Evolutionary conservation across 768 basidiomycete genomes (phyloP).

Genomic region (Gloeophyllum trabeum): DNA sequence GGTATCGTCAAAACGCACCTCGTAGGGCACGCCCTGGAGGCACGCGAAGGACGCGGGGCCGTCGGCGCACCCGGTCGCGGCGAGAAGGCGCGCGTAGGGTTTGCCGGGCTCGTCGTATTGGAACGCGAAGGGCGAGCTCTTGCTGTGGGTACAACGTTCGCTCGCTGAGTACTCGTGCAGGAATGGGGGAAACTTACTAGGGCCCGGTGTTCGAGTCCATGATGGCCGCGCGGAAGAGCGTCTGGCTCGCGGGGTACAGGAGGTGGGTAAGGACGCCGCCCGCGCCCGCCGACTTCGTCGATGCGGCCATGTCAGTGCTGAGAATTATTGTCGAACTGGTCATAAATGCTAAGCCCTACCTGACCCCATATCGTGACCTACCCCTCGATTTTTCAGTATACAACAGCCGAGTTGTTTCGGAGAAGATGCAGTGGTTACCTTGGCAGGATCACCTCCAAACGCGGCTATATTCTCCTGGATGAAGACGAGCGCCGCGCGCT

Average conservation of each 20-base stretch:
- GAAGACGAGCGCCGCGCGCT: conserved; percentile 22
- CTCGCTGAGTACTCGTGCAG: background rate
- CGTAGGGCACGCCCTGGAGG: conserved; percentile 32
- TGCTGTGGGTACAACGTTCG: conserved; percentile 20
- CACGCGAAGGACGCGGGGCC: conserved; percentile 28
- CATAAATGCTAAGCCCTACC: conserved; percentile 1
- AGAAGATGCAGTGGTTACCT: conserved; percentile 19
- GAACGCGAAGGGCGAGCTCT: conserved; percentile 34
- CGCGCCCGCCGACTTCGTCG: conserved; percentile 10
- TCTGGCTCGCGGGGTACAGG: conserved; percentile 8
- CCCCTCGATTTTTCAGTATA: no score
- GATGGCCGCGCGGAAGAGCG: conserved; percentile 37
- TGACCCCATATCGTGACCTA: conserved; percentile 4
- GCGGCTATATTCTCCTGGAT: conserved; percentile 20
- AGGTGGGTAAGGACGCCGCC: conserved; percentile 7
- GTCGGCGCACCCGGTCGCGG: conserved; percentile 32
- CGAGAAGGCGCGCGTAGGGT: conserved; percentile 34
- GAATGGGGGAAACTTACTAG: conserved; percentile 24
- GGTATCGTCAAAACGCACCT: conserved; percentile 17
- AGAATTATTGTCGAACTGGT: no score
- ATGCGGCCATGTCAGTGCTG: no score
- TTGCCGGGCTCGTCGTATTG: conserved; percentile 41
- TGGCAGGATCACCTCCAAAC: conserved; percentile 33
- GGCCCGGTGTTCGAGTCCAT: conserved; percentile 39
- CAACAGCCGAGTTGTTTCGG: background rate